phyloP scores from a whole-genome alignment of 768 basidiomycete species.

The Tephrocybe sp. region DNA sequence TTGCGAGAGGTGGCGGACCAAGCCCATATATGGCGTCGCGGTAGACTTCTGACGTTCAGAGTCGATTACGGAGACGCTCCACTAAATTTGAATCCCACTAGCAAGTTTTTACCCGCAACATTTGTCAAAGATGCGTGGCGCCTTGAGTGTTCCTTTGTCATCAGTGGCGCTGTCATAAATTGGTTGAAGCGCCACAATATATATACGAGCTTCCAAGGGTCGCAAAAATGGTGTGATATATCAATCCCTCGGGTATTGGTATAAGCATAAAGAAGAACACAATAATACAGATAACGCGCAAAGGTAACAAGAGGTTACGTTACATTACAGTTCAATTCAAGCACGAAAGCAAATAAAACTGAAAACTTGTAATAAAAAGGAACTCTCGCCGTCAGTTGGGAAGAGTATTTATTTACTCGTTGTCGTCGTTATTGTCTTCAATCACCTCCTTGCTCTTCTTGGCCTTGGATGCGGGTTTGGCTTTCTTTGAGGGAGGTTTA shows the following conservation, averaged over 20 bases:
- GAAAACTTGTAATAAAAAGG: neutral
- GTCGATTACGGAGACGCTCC: too few relatives aligned
- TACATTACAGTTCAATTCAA: constrained; percentile 6
- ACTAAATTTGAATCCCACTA: too few relatives aligned
- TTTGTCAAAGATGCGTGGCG: too few relatives aligned
- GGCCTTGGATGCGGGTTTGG: constrained; percentile 37
- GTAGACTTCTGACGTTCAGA: too few relatives aligned
- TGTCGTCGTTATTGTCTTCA: constrained; percentile 43
- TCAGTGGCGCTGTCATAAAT: neutral
- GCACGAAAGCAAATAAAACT: constrained; percentile 3
- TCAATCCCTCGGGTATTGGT: neutral
- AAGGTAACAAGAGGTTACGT: neutral
- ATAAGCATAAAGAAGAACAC: neutral
- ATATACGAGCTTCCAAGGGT: neutral
- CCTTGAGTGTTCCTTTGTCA: too few relatives aligned
- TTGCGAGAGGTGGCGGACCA: too few relatives aligned
- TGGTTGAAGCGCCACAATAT: neutral
- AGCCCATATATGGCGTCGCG: too few relatives aligned
- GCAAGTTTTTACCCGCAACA: too few relatives aligned
- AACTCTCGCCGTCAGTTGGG: neutral
- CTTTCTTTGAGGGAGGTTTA: constrained; percentile 48
- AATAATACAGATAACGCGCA: neutral
- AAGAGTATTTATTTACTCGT: constrained; percentile 7
- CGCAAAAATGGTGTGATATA: neutral
- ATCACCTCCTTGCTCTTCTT: constrained; percentile 51